Base-by-base conservation (phyloP, 495 filamentous ascomycete genomes). In the Pseudevernia furfuracea region DNA sequence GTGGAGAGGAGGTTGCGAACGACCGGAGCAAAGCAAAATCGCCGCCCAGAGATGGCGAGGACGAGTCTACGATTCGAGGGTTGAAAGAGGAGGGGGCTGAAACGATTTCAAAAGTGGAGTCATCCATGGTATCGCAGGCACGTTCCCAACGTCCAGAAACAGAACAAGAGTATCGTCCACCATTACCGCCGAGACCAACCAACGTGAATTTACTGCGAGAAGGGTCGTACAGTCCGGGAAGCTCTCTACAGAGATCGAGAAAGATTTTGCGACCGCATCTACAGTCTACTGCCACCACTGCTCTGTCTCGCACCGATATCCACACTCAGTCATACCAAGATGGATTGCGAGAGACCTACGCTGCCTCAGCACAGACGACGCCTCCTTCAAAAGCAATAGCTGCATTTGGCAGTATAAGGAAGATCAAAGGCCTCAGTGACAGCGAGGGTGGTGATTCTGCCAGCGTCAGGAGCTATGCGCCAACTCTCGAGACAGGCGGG, bases 391-490 rank as follows among this genome's bases (percentile, higher is more conserved):
- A 71, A 73, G 57, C 68, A 77, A 58, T 75, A 68, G 65, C 75
- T 73, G 21, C 78, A 67, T 71, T 66, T 46, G 66, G 68, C 39
- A 82, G 79, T 48, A 70, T 82, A 12, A 79, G 74, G 59, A 80
- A 77, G 46, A 68, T 82, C 57, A 73, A 76, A 30, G 80, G 76
- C 58, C 71, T 75, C n/a, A 77, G 73, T 65, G 77, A 71, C 12
- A 87, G 84, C 68, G 89, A 91, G 62, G 76, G 77, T n/a, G 88
- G 87, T 55, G 95, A 97, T 67, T 84, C 84, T 14, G 85, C 87
- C 65, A 97, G 95, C 71, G 78, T 97, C 48, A 84, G 83, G 74
- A 97, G 92, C 78, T 87, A 85, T 73, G 83, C 87, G 14, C 90
- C 89, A 14, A 92, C 90, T 10, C 66, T 88, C 23, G 89, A 87